Evolutionary conservation across 208 protist genomes (phyloP), one percentile per base, ranked within the genome.

Genomic region (Leishmania tropica): DNA sequence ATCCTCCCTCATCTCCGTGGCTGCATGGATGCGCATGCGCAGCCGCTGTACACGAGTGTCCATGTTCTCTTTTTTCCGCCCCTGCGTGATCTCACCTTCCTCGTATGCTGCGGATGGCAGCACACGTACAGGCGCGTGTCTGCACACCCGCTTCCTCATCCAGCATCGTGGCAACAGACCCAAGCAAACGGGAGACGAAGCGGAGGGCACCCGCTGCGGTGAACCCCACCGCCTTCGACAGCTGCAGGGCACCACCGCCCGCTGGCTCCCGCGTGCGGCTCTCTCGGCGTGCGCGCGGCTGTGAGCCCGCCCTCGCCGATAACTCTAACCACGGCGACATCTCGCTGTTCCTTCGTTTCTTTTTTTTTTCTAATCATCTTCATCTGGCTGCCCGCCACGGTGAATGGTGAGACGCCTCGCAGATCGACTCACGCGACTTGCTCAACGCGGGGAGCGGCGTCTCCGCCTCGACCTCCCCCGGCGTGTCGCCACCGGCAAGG

Each of bases 391-490:
- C 35, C 8, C 40, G 37, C 24, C 37, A 51, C 40, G 37, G 21
- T 24, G 76, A 35, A 79, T 79, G 76, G 6, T 31, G 10, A 24
- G 13, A 2, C 58, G 79, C 15, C 37, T 81, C 13, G 31, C 53
- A 21, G 7, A 17, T 21, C 77, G 79, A 21, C 53, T 81, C 4
- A 58, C 60, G 15, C 76, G 47, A 47, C 70, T 77, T 15, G 45
- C 53, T 17, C 76, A 56, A 28, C 13, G 77, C 13, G 72, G 76
- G 2, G 70, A 79, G 64, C 79, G 77, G 77, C 17, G 37, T n/a
- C 77, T 72, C 21, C 79, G 82, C 60, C 73, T 85, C 21, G 40
- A 81, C 40, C 35, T 81, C 19, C n/a, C 79, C 7, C 76, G 78
- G 42, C 40, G 60, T 28, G 31, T 60, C 60, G 31, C 71, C 37